Conservation (phyloP, 2,329 filamentous ascomycete genomes). For the Alternaria triticimaculans region DNA sequence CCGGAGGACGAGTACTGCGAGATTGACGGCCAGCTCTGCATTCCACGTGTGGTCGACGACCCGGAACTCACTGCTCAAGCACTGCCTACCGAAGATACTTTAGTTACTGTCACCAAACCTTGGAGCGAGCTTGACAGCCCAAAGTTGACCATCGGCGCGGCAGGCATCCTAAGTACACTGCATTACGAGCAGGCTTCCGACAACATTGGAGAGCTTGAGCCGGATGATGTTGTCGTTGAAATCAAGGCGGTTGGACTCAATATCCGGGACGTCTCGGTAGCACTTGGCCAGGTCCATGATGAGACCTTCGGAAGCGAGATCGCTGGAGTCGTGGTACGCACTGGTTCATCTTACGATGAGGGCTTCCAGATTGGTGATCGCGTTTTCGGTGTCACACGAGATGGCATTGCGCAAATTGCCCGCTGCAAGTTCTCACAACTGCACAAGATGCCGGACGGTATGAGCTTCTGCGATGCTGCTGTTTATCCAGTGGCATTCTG, state of each 20-base stretch:
- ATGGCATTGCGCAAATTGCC: constrained; percentile 8
- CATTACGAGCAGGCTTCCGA: constrained; percentile 14
- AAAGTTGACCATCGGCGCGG: constrained; percentile 15
- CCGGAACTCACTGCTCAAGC: background rate
- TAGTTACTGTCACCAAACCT: constrained; percentile 18
- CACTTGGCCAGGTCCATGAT: constrained; percentile 35
- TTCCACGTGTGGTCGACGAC: constrained; percentile 16
- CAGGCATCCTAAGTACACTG: constrained; percentile 21
- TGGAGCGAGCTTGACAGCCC: constrained; percentile 18
- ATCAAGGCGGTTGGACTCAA: constrained; percentile 25
- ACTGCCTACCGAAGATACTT: background rate
- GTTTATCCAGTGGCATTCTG: constrained; percentile 13
- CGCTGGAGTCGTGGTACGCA: constrained; percentile 22
- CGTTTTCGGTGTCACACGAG: constrained; percentile 15
- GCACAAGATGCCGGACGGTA: constrained; percentile 7
- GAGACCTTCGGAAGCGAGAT: constrained; percentile 19
- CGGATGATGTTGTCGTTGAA: constrained; percentile 23
- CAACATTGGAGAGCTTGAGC: background rate
- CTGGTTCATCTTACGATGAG: background rate
- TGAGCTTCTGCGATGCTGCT: constrained; percentile 23
- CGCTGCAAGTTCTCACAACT: constrained; percentile 15
- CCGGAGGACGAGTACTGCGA: constrained; percentile 22
- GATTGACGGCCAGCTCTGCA: constrained; percentile 6
- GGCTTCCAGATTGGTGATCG: constrained; percentile 10
- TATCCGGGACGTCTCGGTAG: constrained; percentile 23